A percentile compares a stretch with the other conserved stretches of the same genome.
Evolutionary conservation across 148 eudicot species (phyloP).

Genomic region (Fallopia convolvulus): DNA sequence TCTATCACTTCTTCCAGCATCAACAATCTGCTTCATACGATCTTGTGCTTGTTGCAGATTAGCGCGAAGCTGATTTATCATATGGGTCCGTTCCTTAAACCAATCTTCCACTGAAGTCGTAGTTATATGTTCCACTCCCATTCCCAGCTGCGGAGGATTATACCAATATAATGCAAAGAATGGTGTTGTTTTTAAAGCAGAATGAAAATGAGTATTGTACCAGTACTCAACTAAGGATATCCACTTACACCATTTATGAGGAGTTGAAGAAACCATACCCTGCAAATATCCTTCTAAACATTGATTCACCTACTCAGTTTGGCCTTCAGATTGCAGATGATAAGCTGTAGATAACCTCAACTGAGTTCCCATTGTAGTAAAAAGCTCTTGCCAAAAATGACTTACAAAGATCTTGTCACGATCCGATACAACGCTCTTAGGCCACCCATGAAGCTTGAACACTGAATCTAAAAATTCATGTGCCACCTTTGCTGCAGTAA

Average conservation of each 20-base stretch:
- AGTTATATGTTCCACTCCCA: no score
- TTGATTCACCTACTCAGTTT: not conserved
- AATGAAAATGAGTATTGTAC: not conserved
- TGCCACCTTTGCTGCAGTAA: not conserved
- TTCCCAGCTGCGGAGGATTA: not conserved
- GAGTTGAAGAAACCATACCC: not conserved
- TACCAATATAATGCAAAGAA: not conserved
- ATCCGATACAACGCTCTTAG: not conserved
- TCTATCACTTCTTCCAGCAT: no score
- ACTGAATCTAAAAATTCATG: not conserved
- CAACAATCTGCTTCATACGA: no score
- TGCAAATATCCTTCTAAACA: not conserved
- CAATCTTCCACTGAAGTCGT: no score
- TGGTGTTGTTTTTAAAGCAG: not conserved
- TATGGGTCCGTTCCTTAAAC: no score
- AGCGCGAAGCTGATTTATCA: no score
- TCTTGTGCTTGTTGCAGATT: no score
- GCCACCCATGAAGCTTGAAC: not conserved
- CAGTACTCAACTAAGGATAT: not conserved
- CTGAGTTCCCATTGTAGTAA: not conserved
- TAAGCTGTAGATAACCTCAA: not conserved
- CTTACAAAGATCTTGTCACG: not conserved
- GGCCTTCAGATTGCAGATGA: not conserved
- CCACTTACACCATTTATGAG: not conserved
- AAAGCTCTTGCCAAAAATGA: not conserved